These are phyloP conservation scores for Eutrema heterophyllum DNA, from an alignment of 345 rosid species.

Conservation along the genomic window DNA sequence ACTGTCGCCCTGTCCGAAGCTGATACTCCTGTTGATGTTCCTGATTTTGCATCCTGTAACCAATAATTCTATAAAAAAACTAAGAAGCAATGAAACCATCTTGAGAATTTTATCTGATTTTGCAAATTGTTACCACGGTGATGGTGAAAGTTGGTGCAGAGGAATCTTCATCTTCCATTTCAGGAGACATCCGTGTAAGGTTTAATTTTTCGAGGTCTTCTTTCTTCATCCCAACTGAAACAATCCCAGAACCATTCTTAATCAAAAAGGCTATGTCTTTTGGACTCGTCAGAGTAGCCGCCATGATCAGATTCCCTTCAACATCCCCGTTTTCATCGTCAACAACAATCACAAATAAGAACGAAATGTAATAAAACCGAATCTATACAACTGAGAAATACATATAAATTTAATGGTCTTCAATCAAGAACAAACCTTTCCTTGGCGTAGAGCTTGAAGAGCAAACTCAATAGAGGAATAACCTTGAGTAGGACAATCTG, in stretches of 20 bases:
- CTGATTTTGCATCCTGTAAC: conserved; percentile 60
- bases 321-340: conserved; percentile 72
- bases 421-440: conserved; percentile 54
- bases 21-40: conserved; percentile 69
- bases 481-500: conserved; percentile 77
- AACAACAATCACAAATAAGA: conserved; percentile 61
- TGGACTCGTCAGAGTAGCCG: conserved; percentile 56
- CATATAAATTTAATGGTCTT: neutral
- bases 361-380: neutral
- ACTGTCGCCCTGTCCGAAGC: conserved; percentile 79
- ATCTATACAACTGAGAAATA: neutral
- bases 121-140: conserved; percentile 47
- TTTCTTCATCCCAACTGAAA: conserved; percentile 75
- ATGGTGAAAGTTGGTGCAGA: conserved; percentile 84
- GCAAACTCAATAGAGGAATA: conserved; percentile 65
- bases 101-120: neutral
- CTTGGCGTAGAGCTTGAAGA: conserved; percentile 48
- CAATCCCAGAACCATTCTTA: conserved; percentile 76
- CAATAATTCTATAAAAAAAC: neutral
- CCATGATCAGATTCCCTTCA: conserved; percentile 82
- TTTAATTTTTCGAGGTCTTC: conserved; percentile 69
- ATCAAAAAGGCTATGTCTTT: conserved; percentile 57
- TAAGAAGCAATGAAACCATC: neutral
- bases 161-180: conserved; percentile 65
- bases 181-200: conserved; percentile 81